These are phyloP conservation scores for Hemisphaericaspora xylofermentans DNA, from an alignment of 1,139 yeast species.

Conservation along the genomic window DNA sequence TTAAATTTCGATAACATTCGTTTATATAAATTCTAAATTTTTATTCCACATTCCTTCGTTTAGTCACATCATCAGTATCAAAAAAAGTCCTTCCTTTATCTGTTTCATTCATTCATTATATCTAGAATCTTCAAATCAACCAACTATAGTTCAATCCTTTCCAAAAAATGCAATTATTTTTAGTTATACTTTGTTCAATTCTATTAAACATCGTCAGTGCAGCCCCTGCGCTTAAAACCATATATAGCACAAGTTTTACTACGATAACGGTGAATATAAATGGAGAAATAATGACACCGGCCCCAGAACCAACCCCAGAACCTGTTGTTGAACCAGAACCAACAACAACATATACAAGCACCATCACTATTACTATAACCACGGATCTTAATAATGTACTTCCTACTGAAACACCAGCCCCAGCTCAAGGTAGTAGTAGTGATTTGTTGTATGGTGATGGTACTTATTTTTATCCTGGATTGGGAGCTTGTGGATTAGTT, in stretches of 20 bases:
- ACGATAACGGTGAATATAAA: neutral
- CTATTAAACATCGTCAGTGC: neutral
- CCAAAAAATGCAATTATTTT: neutral
- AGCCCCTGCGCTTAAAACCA: neutral
- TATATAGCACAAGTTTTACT: neutral
- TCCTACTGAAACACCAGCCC: neutral
- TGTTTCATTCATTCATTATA: neutral
- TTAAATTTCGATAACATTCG: too few species aligned
- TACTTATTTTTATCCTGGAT: conserved; percentile 56
- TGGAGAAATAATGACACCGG: neutral
- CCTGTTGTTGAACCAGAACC: neutral
- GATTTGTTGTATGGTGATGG: neutral
- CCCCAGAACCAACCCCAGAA: neutral
- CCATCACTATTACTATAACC: neutral
- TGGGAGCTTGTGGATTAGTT: conserved; percentile 62
- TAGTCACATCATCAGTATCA: too few species aligned
- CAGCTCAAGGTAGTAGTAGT: neutral
- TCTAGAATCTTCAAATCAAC: too few species aligned
- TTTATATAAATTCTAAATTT: neutral
- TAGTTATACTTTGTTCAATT: neutral
- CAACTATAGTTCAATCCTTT: neutral
- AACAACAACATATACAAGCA: neutral
- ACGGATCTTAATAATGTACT: neutral
- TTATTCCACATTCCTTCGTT: neutral
- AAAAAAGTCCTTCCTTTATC: neutral